phyloP scores from a whole-genome alignment of 495 filamentous ascomycete species.

The Lophiostoma macrostomum region DNA sequence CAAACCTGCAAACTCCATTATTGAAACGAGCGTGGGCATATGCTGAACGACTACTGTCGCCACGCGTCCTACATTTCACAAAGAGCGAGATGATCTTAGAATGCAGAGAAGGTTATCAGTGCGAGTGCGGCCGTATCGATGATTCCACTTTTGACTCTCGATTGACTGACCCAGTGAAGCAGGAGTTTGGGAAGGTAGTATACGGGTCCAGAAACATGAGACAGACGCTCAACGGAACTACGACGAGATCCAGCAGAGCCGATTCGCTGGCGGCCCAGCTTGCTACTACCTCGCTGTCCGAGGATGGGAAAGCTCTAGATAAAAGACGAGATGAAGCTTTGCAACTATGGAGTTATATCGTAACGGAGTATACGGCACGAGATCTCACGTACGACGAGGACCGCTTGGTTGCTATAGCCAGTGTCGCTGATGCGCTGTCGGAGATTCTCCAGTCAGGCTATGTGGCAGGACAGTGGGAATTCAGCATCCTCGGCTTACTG shows the following conservation, averaged over 20 bases:
- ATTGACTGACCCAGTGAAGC: conserved; percentile 27
- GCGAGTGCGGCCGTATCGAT: conserved; percentile 32
- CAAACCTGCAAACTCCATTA: conserved; percentile 24
- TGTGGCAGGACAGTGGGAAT: conserved; percentile 41
- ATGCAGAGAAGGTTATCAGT: conserved; percentile 30
- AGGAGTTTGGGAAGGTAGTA: conserved; percentile 22
- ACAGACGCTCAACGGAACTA: not conserved
- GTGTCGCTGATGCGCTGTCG: conserved; percentile 33
- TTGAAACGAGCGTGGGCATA: conserved; percentile 34
- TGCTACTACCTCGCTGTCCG: conserved; percentile 11
- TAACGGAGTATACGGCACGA: conserved; percentile 27
- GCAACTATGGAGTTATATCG: conserved; percentile 32
- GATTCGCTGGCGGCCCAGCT: conserved; percentile 27
- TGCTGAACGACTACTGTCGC: conserved; percentile 29
- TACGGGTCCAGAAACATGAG: not conserved
- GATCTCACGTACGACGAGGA: conserved; percentile 35
- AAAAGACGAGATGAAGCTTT: conserved; percentile 17
- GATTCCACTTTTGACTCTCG: conserved; percentile 26
- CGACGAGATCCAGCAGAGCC: conserved; percentile 1
- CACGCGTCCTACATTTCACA: conserved; percentile 33
- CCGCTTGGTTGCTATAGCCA: conserved; percentile 38
- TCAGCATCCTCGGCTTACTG: conserved; percentile 19
- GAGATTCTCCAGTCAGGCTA: conserved; percentile 31
- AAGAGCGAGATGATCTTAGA: conserved; percentile 34
- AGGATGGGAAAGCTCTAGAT: conserved; percentile 2